phyloP scores from a whole-genome alignment of 2,329 filamentous ascomycete species.

The Fusarium sp. region DNA sequence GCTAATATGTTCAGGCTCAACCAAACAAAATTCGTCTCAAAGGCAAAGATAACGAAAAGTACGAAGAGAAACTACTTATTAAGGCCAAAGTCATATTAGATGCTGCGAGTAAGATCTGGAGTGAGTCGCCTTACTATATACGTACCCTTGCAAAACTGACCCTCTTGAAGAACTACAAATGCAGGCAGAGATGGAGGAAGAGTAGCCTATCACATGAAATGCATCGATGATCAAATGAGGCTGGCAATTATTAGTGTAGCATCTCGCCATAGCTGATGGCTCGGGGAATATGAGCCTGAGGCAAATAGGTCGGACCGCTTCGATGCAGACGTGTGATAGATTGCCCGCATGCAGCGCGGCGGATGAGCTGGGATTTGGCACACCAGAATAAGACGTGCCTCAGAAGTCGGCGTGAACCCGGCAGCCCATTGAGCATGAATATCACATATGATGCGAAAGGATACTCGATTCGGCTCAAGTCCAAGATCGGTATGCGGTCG shows the following conservation, averaged over 20 bases:
- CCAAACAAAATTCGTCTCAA: constrained; percentile 72
- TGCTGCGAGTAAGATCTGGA: constrained; percentile 78
- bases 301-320: constrained; percentile 21
- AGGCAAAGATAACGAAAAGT: constrained; percentile 67
- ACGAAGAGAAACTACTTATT: constrained; percentile 71
- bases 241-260: background rate
- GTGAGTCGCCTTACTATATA: constrained; percentile 55
- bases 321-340: constrained; percentile 18
- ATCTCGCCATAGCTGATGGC: constrained; percentile 1
- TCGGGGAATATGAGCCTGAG: constrained; percentile 16
- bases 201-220: constrained; percentile 45
- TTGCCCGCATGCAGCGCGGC: constrained; percentile 21
- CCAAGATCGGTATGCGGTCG: background rate
- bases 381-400: constrained; percentile 19
- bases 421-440: constrained; percentile 3
- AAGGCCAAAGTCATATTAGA: constrained; percentile 77
- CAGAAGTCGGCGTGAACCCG: background rate
- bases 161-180: constrained; percentile 60
- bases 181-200: constrained; percentile 63
- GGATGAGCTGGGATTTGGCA: constrained; percentile 7
- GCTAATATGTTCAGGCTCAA: constrained; percentile 65
- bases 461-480: background rate
- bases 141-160: constrained; percentile 11
- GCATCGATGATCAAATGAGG: background rate
- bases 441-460: background rate